Base-by-base conservation (phyloP, 2,329 filamentous ascomycete genomes). In the Cladosporium velox region DNA sequence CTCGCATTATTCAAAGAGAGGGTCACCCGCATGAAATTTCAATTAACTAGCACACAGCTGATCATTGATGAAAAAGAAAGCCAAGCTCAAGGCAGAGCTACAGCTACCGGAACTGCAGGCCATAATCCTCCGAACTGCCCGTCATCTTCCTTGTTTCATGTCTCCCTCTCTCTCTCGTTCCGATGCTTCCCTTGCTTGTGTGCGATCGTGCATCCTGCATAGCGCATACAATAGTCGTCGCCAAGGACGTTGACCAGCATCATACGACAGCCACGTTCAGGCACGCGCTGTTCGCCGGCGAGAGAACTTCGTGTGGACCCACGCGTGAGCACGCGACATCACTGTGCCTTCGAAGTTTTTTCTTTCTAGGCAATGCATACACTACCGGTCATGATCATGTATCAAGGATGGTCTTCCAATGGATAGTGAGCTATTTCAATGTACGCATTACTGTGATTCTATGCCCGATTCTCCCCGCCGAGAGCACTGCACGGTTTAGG, bases 241-340 rank as follows among this genome's bases (percentile, higher is more conserved):
- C 54, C 54, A 58, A 58, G 54, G 7, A 57, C 18, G 32, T 35
- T 59, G 35, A 21, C 21, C 57, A 44, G 24, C 35, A 21, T 41
- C 34, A 24, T 32, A 38, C 54, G 34, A 35, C 28, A 38, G 32
- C 54, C 32, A 38, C 54, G n/a, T 58, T 58, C 54, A 54, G 51
- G 51, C 54, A 58, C 35, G 57, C 57, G 57, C 57, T 41, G 32
- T 59, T 44, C 41, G 41, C 41, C 35, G 57, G 28, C 26, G 51
- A 32, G 26, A 54, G 12, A 52, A 52, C 35, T 11, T 10, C 12
- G 28, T 30, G 28, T 30, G 34, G 55, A 28, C 24, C 57, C 57
- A 59, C 57, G 52, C 52, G 57, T 41, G 54, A 32, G 57, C 57
- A 59, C 57, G 57, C 57, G 57, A 59, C 57, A 59, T 44, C 24